Evolutionary conservation across 306 rosid genomes (phyloP).

Genomic region (Cicer yamashitae): DNA sequence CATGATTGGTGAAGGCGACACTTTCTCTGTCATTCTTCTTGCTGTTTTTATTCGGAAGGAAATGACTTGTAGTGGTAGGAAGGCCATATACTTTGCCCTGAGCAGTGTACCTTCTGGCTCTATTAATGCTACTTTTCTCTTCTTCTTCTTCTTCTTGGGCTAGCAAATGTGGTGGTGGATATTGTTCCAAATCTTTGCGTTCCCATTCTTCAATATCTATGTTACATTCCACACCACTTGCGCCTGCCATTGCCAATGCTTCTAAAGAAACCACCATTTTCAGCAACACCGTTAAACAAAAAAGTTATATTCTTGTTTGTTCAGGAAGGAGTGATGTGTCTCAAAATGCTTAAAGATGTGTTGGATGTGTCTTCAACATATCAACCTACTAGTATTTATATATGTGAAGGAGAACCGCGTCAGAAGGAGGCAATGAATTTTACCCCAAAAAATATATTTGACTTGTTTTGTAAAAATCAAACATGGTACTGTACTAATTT

Average conservation of each 20-base stretch:
- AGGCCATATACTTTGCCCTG: neutral
- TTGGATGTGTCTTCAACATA: too few relatives aligned
- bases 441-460: neutral
- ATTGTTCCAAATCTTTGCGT: conserved; percentile 26
- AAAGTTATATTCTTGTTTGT: neutral
- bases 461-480: conserved; percentile 24
- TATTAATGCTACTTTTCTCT: neutral
- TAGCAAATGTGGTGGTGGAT: conserved; percentile 57
- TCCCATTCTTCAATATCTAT: conserved; percentile 51
- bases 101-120: neutral
- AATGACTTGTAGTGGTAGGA: neutral
- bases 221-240: conserved; percentile 31
- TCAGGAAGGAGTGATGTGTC: neutral
- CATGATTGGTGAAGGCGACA: conserved; percentile 11
- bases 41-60: neutral
- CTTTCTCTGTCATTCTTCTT: neutral
- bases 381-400: neutral
- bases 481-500: neutral
- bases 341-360: too few relatives aligned
- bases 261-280: conserved; percentile 48
- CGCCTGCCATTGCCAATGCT: conserved; percentile 55
- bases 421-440: neutral
- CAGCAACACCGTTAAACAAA: neutral
- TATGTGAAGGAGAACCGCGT: neutral
- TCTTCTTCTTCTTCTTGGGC: conserved; percentile 37